Base-by-base conservation (phyloP, 495 filamentous ascomycete species). In the Penicillium angulare region DNA sequence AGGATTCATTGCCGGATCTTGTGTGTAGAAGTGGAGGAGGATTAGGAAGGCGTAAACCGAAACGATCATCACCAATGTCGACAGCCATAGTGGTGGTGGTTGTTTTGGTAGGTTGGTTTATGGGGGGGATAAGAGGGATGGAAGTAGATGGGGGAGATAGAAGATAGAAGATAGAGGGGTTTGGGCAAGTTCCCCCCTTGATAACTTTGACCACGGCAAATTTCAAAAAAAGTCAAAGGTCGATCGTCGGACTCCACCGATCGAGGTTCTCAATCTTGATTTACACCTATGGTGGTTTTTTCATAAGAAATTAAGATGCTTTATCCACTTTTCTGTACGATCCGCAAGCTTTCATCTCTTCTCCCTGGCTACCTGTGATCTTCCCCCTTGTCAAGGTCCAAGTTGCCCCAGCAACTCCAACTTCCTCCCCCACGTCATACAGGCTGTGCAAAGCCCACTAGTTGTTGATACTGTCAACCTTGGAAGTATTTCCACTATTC, bases 21-120 rank as follows among this genome's bases (percentile, higher is more conserved):
- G 83, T 86, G 52, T 88, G 86, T 12, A 92, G 74, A 27, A 84
- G 79, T 21, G 86, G 87, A 26, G 87, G 87, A 22, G 85, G 83
- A 33, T 82, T 81, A 10, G 86, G 85, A 27, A 89, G 76, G 16
- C 71, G 71, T 2, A 76, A 58, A 38, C 62, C 61, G 17, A 56
- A 55, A 35, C 60, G 67, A 50, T 72, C 64, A 34, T 67, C 62
- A 23, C 55, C 46, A 46, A 74, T 44, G 40, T 72, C 59, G 58
- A 72, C 57, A 27, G 68, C 57, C 72, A 75, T 75, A n/a, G n/a
- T n/a, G n/a, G n/a, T n/a, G n/a, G n/a, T n/a, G n/a, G n/a, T n/a
- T n/a, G n/a, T n/a, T n/a, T n/a, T n/a, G n/a, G n/a, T n/a, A n/a
- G n/a, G n/a, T n/a, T n/a, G n/a, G 35, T 41, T 67, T 35, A 6